Evolutionary conservation across 305 asterid species (phyloP).

Genomic region (Lippia alba): DNA sequence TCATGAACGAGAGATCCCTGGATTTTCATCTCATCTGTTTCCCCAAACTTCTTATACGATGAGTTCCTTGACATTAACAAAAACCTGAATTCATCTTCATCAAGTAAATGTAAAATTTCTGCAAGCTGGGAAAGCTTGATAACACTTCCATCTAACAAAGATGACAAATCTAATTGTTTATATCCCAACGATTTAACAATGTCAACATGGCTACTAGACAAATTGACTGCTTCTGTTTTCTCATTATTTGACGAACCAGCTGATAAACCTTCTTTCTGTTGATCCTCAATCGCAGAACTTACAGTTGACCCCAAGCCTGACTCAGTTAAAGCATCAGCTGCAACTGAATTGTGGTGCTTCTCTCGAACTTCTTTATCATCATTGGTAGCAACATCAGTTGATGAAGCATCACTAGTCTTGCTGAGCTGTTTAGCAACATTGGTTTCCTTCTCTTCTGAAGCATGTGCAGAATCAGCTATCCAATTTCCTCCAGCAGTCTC

Average conservation of each 20-base stretch:
- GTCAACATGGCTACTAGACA: slow-evolving; percentile 42
- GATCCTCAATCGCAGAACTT: slow-evolving; percentile 43
- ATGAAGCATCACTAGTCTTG: slow-evolving; percentile 41
- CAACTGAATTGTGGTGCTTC: slow-evolving; percentile 38
- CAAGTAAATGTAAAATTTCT: slow-evolving; percentile 61
- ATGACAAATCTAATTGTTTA: slow-evolving; percentile 57
- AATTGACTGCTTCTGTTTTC: slow-evolving; percentile 38
- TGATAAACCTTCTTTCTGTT: slow-evolving; percentile 41
- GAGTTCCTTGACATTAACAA: slow-evolving; percentile 60
- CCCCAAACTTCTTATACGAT: slow-evolving; percentile 39
- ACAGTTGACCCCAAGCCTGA: slow-evolving; percentile 33
- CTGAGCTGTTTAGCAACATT: slow-evolving; percentile 38
- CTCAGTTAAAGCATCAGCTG: slow-evolving; percentile 40
- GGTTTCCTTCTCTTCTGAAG: slow-evolving; percentile 38
- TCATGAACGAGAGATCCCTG: slow-evolving; percentile 42
- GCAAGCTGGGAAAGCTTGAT: slow-evolving; percentile 82
- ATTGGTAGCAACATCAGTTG: slow-evolving; percentile 36
- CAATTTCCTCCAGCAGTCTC: slow-evolving; percentile 38
- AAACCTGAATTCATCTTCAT: slow-evolving; percentile 70
- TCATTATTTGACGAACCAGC: slow-evolving; percentile 44
- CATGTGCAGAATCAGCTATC: slow-evolving; percentile 42
- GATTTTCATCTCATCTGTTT: slow-evolving; percentile 34
- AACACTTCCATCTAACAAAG: slow-evolving; percentile 59
- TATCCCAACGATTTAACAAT: slow-evolving; percentile 45
- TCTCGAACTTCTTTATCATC: slow-evolving; percentile 46